Base-by-base conservation (phyloP, 2,329 filamentous ascomycete genomes). In the Sporothrix variecibatus region DNA sequence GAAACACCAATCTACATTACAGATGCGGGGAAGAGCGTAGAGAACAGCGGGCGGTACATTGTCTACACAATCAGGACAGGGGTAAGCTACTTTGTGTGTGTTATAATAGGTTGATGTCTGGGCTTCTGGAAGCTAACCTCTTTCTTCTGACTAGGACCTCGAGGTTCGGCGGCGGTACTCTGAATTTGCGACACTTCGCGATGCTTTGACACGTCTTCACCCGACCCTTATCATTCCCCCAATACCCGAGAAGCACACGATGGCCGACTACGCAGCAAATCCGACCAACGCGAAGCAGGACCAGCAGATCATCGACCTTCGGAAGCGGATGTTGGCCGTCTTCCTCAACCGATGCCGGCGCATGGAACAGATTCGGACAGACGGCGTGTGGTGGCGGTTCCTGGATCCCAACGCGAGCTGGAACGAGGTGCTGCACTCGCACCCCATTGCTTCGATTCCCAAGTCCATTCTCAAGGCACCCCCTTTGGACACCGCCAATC, bases 201-300 rank as follows among this genome's bases (percentile, higher is more conserved):
- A 94, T 79, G 95, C 95, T 2, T 88, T 99, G 38, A 94, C 95
- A 65, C 93, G 93, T 78, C 88, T 99, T 76, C 97, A 99, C 81
- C 96, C 97, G 8, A 99, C 96, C 0, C 88, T 99, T 58, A 93
- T 99, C 79, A 93, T 99, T 71, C 97, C 96, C 8, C 96, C 96
- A 2, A 99, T 99, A 79, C 96, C 96, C 28, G 97, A 99, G 84
- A 99, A 99, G 83, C 96, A 99, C 82, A 96, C 94, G 64, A 97
- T 99, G 92, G 95, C 95, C 75, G 96, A 99, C 82, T 99, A 99
- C 81, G 96, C 96, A 20, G 95, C 97, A 38, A 98, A 97, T 79
- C 96, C 97, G 1, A 99, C 96, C 51, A 98, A 95, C 79, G 97
- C 97, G 23, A 99, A 98, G 82, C 95, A 99, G 82, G 97, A 99